Percentiles rank a stretch among this genome's conserved stretches.
Conservation (phyloP, 2,329 filamentous ascomycete species). For the Pseudogymnoascus sp. region DNA sequence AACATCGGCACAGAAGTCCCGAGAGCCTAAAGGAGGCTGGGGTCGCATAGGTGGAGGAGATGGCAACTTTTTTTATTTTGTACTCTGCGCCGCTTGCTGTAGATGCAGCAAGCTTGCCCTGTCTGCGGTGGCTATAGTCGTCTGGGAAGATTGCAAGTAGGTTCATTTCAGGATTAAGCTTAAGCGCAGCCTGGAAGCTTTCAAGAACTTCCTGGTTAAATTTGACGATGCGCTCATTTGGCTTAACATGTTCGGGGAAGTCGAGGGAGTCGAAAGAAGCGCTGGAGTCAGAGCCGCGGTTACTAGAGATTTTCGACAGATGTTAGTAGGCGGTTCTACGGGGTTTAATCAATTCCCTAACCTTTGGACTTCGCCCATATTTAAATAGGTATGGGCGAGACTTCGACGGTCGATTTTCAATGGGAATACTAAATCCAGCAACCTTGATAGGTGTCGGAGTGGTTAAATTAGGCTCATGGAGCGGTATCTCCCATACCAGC, state of each 20-base stretch:
- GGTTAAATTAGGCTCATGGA: background rate
- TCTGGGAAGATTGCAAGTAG: background rate
- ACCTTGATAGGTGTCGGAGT: background rate
- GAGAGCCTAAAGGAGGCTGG: background rate
- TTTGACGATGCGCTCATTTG: background rate
- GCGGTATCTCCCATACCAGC: no score
- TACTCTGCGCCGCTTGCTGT: background rate
- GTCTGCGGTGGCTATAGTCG: background rate
- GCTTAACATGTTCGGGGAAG: background rate
- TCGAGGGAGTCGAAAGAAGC: background rate
- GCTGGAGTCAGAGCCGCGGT: background rate
- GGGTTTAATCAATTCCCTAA: background rate
- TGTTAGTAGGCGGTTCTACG: background rate
- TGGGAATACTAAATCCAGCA: background rate
- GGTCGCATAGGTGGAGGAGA: background rate
- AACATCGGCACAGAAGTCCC: background rate
- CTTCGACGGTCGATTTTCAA: background rate
- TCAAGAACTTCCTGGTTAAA: background rate
- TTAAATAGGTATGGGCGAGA: background rate
- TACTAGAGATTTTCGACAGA: background rate
- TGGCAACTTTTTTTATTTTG: background rate
- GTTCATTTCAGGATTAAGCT: background rate
- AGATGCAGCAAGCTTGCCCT: background rate
- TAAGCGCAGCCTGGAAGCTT: background rate
- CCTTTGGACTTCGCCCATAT: background rate